Percentiles rank a stretch among this genome's conserved stretches.
Evolutionary conservation across 306 rosid species (phyloP).

Genomic region (Hippophae gyantsensis): DNA sequence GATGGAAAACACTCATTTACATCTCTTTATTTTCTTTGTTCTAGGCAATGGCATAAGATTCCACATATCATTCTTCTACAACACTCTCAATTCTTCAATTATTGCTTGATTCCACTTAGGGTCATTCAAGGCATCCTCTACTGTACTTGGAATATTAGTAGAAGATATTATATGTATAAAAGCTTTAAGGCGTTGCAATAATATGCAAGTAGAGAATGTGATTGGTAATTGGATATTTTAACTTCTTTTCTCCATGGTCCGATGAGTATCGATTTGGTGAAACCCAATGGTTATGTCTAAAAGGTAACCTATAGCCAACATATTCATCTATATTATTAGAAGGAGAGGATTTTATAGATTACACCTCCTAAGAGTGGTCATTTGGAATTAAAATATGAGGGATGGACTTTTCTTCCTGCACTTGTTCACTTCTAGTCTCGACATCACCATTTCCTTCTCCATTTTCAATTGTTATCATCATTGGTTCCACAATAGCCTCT

Average conservation of each 20-base stretch:
- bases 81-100: neutral
- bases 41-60: neutral
- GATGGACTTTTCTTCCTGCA: too few relatives aligned
- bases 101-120: neutral
- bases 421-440: too few relatives aligned
- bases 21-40: neutral
- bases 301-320: too few relatives aligned
- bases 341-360: too few relatives aligned
- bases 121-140: neutral
- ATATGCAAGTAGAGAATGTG: neutral
- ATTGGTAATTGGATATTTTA: neutral
- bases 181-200: neutral
- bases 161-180: neutral
- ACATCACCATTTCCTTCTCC: too few relatives aligned
- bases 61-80: neutral
- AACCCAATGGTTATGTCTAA: too few relatives aligned
- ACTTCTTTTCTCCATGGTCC: neutral
- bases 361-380: too few relatives aligned
- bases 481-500: too few relatives aligned
- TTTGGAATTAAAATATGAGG: too few relatives aligned
- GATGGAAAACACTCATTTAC: neutral
- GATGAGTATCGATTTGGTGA: neutral
- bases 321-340: too few relatives aligned
- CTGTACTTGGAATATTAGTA: neutral
- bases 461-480: too few relatives aligned